Conservation (phyloP, 208 protist species). For the Trypanosoma cruzi region DNA sequence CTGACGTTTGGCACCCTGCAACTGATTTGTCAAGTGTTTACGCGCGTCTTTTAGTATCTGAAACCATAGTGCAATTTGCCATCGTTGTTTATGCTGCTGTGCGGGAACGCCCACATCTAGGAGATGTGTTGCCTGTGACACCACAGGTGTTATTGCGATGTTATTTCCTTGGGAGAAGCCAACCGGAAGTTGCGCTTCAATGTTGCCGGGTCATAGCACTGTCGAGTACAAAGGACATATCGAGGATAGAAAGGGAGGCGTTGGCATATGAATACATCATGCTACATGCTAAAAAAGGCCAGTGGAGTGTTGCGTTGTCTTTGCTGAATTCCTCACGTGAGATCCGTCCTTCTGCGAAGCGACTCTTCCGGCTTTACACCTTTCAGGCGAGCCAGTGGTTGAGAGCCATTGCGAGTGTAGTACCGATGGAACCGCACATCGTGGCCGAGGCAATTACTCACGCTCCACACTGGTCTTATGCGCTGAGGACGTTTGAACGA, state of each 20-base stretch:
- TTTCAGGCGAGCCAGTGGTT: conserved; percentile 16
- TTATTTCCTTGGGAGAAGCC: conserved; percentile 41
- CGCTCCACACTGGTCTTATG: conserved; percentile 39
- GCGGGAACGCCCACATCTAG: conserved; percentile 48
- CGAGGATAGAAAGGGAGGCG: conserved; percentile 37
- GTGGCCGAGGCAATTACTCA: conserved; percentile 26
- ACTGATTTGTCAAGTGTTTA: conserved; percentile 33
- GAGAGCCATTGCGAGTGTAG: neutral
- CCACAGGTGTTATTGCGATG: conserved; percentile 42
- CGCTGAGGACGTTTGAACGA: conserved; percentile 24
- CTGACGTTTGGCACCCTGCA: conserved; percentile 40
- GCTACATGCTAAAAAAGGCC: conserved; percentile 35
- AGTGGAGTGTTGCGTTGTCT: conserved; percentile 54
- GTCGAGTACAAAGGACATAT: conserved; percentile 23
- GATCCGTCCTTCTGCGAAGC: conserved; percentile 55
- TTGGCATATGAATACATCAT: conserved; percentile 47
- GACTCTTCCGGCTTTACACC: conserved; percentile 25
- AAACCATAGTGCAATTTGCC: conserved; percentile 54
- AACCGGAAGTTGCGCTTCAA: conserved; percentile 49
- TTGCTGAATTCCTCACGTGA: conserved; percentile 35
- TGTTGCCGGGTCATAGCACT: conserved; percentile 50
- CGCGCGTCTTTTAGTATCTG: conserved; percentile 23
- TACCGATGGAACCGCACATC: conserved; percentile 15
- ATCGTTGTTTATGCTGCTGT: conserved; percentile 48
- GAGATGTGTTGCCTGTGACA: conserved; percentile 62